Percentiles rank a stretch among this genome's conserved stretches.
These are phyloP conservation scores for Erodium maritimum DNA, from an alignment of 345 rosid species.

Conservation along the genomic window DNA sequence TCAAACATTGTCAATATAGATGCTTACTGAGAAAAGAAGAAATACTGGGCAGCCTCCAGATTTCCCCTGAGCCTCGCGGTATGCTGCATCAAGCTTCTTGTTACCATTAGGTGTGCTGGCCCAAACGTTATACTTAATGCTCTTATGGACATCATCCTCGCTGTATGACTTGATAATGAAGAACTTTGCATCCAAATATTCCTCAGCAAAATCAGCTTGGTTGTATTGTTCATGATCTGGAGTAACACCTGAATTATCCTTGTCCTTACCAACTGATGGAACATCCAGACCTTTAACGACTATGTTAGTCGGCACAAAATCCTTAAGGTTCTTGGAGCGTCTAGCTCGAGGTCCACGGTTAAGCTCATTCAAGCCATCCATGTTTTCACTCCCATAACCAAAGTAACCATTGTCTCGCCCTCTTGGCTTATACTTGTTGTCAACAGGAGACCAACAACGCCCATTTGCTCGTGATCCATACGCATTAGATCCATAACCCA, in stretches of 20 bases:
- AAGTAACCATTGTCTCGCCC: constrained; percentile 61
- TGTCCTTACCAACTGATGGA: constrained; percentile 25
- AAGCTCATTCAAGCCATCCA: constrained; percentile 76
- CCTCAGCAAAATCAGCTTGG: constrained; percentile 55
- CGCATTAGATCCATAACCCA: constrained; percentile 57
- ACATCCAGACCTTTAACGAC: constrained; percentile 44
- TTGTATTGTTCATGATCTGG: constrained; percentile 63
- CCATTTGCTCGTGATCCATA: constrained; percentile 57
- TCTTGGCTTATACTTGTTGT: constrained; percentile 51
- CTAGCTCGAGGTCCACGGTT: constrained; percentile 87
- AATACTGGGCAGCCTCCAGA: constrained; percentile 64
- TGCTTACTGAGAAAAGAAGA: background rate
- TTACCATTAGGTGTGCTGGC: constrained; percentile 94
- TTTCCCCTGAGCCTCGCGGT: constrained; percentile 64
- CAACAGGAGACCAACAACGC: constrained; percentile 51
- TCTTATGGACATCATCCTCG: constrained; percentile 94
- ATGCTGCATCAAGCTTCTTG: constrained; percentile 88
- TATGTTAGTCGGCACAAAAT: constrained; percentile 20
- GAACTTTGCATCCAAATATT: constrained; percentile 56
- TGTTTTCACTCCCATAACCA: constrained; percentile 45
- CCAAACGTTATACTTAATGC: constrained; percentile 87
- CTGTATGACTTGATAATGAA: constrained; percentile 89
- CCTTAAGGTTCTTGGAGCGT: constrained; percentile 55
- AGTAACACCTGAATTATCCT: constrained; percentile 18
- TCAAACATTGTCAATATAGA: no score